Base-by-base conservation (phyloP, 1,139 yeast species). In the Yamadazyma jaroonii region DNA sequence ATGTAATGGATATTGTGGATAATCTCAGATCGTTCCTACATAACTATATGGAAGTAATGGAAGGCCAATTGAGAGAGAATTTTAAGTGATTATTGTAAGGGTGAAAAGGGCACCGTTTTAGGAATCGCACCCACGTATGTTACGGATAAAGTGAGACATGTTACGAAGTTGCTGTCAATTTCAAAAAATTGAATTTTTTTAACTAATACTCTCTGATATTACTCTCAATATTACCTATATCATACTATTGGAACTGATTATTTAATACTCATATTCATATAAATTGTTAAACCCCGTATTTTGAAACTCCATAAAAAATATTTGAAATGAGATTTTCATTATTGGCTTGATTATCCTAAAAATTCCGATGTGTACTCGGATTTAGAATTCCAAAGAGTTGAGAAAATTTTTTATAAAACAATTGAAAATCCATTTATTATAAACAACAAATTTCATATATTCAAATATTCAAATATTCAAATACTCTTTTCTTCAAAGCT, bases 301-400 rank as follows among this genome's bases (percentile, higher is more conserved):
- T 17, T 17, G 6, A 17, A 4, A 4, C 27, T 25, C 27, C 27
- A n/a, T 25, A 25, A 25, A 28, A 28, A 9, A 28, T 9, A 35
- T 35, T 35, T 10, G 27, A 35, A 35, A 35, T 35, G 33, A 29
- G 29, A 27, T 27, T 31, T 15, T 29, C 17, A 21, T 31, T 8
- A 35, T 35, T 35, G 38, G 38, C 31, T 31, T 9, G n/a, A 25
- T 20, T 11, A 26, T 15, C 39, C 39, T 36, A 32, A 36, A 36
- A 27, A 24, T 32, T 29, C 39, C 39, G 39, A 30, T 13, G 23
- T n/a, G 24, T 8, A 12, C 8, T 15, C 39, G 39, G 39, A 29
- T 36, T 32, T 36, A 29, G 27, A 27, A 25, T 31, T 31, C 38
- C 38, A 25, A 27, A 27, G 15, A 35, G 21, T 26, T 30, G 32